Conservation (phyloP, 345 rosid species). For the Camelina hispida region DNA sequence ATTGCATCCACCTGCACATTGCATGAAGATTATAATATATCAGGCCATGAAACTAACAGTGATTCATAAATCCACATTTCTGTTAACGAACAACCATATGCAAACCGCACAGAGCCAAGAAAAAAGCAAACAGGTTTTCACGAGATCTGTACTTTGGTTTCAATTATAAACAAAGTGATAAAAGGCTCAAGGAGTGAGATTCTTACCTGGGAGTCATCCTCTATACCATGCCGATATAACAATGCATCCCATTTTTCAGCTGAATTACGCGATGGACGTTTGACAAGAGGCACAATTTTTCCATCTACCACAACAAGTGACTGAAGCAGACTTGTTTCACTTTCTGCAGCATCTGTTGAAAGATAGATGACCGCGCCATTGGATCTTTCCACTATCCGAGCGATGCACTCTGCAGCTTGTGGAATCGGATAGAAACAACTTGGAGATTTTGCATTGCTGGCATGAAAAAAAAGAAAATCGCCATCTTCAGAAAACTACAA, state of each 20-base stretch:
- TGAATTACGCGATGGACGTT: conserved; percentile 69
- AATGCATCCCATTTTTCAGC: conserved; percentile 97
- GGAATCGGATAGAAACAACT: conserved; percentile 41
- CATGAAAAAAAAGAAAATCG: neutral
- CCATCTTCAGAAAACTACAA: conserved; percentile 1
- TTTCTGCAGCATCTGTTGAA: conserved; percentile 93
- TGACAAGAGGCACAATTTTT: conserved; percentile 74
- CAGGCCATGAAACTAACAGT: neutral
- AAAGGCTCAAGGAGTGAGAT: neutral
- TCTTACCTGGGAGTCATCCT: conserved; percentile 76
- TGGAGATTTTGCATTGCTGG: conserved; percentile 32
- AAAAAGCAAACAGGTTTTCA: neutral
- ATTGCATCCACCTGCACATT: conserved; percentile 83
- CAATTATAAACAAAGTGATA: neutral
- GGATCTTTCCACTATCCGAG: conserved; percentile 68
- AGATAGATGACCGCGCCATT: conserved; percentile 74
- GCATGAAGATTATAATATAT: neutral
- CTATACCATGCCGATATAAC: conserved; percentile 71
- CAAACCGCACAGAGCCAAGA: neutral
- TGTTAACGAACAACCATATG: neutral
- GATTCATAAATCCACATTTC: neutral
- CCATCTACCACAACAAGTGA: conserved; percentile 67
- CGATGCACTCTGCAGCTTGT: conserved; percentile 42
- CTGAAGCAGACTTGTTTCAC: conserved; percentile 83
- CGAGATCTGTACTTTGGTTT: neutral